phyloP scores from a whole-genome alignment of 768 basidiomycete species.

The Cantharellus anzutake region DNA sequence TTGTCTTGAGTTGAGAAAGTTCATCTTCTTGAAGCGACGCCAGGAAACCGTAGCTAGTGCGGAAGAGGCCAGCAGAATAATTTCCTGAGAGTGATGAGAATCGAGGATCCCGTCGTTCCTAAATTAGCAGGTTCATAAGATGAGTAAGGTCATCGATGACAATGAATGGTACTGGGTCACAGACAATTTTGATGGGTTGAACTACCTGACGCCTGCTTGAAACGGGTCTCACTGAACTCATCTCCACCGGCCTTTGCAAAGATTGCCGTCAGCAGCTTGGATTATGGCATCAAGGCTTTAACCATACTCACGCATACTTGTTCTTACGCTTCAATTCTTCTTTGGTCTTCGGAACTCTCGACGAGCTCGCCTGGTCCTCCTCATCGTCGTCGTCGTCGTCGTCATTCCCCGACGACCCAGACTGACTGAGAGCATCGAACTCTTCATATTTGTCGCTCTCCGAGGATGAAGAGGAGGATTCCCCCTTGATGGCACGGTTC shows the following conservation, averaged over 20 bases:
- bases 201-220: slow-evolving; percentile 50
- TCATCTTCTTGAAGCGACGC: slow-evolving; percentile 44
- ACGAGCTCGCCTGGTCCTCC: background rate
- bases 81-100: slow-evolving; percentile 59
- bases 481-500: slow-evolving; percentile 27
- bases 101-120: slow-evolving; percentile 76
- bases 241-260: slow-evolving; percentile 45
- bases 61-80: slow-evolving; percentile 45
- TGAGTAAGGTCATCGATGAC: background rate
- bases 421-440: background rate
- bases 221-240: slow-evolving; percentile 73
- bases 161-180: slow-evolving; percentile 13
- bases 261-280: background rate
- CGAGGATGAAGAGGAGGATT: background rate
- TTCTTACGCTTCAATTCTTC: slow-evolving; percentile 29
- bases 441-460: background rate
- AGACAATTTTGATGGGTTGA: slow-evolving; percentile 43
- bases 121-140: background rate
- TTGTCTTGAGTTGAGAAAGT: slow-evolving; percentile 40
- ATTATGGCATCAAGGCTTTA: slow-evolving; percentile 1
- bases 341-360: slow-evolving; percentile 6
- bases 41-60: slow-evolving; percentile 56
- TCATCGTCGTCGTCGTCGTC: slow-evolving; percentile 2
- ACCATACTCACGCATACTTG: slow-evolving; percentile 64
- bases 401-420: background rate